Evolutionary conservation across 2,329 filamentous ascomycete species (phyloP), one percentile per base, ranked within the genome.

Genomic region (Rutstroemia sydowiana): DNA sequence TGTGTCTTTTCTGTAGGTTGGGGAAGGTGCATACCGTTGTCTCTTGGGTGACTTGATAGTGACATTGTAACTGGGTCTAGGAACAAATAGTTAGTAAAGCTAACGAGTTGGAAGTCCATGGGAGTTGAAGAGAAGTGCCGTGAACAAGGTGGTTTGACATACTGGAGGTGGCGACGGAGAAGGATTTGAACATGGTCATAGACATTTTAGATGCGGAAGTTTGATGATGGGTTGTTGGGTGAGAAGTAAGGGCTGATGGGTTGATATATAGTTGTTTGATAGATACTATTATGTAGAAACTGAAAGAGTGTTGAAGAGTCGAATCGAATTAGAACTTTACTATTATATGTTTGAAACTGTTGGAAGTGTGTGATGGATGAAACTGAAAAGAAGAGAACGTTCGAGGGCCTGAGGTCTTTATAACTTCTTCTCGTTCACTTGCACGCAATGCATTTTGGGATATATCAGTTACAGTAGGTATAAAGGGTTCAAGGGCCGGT

Each of bases 41-140:
- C 48, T 31, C 30, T 51, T 46, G 48, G 48, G 48, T 51, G 48
- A 20, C 48, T 46, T 37, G 14, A 20, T 31, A 51, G 31, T 30
- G 34, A 23, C 48, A 37, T 51, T 32, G 20, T 39, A 18, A 36
- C 20, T 30, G 41, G 41, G 41, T 30, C 48, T 51, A 26, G 7
- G 7, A n/a, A 14, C 16, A 5, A 30, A 14, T 13, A 21, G 26
- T 51, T 46, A 51, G 48, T 30, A 45, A 45, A 5, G 9, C 7
- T 32, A 39, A 26, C 16, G 21, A 8, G 16, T 18, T 51, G 10
- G 41, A 51, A 20, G 20, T n/a, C 28, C 28, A 18, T 30, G 11
- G 16, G 7, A 40, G 31, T 26, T 16, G 14, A 37, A 39, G n/a
- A 30, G 39, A 36, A 23, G 32, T 30, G 13, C 37, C 23, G 26